Conservation (phyloP, 2,329 filamentous ascomycete genomes). For the Epichloe hybrida region DNA sequence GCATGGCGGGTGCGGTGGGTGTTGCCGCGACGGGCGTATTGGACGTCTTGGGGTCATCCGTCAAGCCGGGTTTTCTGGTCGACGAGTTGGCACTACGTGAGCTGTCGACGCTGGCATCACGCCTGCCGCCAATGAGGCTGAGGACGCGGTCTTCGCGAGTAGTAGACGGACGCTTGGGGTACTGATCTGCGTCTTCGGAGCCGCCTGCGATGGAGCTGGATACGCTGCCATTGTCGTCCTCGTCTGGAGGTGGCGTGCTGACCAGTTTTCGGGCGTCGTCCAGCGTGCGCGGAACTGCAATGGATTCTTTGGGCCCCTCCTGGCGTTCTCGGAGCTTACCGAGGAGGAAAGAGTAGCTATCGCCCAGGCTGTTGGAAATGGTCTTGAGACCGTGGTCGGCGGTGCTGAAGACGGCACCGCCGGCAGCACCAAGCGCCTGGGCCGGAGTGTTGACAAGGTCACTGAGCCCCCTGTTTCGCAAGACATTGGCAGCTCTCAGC, state of each 20-base stretch:
- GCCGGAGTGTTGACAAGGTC: conserved; percentile 77
- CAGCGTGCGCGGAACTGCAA: conserved; percentile 70
- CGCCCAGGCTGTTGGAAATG: conserved; percentile 79
- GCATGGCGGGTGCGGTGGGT: conserved; percentile 40
- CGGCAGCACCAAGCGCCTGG: conserved; percentile 66
- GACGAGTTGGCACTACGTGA: conserved; percentile 51
- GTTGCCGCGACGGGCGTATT: conserved; percentile 27
- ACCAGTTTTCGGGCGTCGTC: conserved; percentile 88
- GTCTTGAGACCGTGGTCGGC: conserved; percentile 88
- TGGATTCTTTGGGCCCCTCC: conserved; percentile 28
- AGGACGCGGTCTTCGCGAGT: conserved; percentile 51
- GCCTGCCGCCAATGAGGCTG: conserved; percentile 56
- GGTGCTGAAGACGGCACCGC: conserved; percentile 72
- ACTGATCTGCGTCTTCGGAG: conserved; percentile 21
- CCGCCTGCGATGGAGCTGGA: conserved; percentile 34
- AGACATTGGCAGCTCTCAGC: conserved; percentile 31
- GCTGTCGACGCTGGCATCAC: conserved; percentile 71
- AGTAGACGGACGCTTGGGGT: conserved; percentile 14
- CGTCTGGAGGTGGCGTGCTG: conserved; percentile 52
- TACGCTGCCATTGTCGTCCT: conserved; percentile 49
- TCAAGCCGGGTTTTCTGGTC: conserved; percentile 42
- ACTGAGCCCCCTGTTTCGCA: conserved; percentile 62
- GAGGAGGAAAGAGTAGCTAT: conserved; percentile 86
- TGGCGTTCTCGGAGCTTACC: conserved; percentile 70
- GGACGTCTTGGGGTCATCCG: conserved; percentile 22